Evolutionary conservation across 1,284 basidiomycete genomes (phyloP).

Genomic region (Trichosporon inkin): DNA sequence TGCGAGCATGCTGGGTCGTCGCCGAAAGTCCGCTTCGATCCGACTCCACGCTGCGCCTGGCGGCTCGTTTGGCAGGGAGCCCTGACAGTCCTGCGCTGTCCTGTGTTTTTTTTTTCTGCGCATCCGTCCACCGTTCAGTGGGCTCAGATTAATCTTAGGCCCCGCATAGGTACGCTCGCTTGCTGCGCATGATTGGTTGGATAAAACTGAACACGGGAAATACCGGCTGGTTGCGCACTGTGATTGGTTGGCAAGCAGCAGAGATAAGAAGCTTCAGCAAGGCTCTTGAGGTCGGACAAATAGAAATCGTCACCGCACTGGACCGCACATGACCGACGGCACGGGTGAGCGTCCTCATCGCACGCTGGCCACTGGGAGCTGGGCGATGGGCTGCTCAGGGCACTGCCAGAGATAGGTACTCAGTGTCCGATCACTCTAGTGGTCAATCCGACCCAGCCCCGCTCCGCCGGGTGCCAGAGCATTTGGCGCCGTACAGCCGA

Average conservation of each 20-base stretch:
- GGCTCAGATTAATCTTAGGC: slow-evolving; percentile 7
- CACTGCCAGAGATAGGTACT: not conserved
- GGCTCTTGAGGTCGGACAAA: slow-evolving; percentile 4
- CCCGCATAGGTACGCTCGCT: not conserved
- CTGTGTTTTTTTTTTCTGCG: not conserved
- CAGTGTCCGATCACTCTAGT: not conserved
- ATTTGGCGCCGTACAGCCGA: not conserved
- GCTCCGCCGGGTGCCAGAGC: not conserved
- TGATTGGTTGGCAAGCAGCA: not conserved
- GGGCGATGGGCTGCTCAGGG: not conserved
- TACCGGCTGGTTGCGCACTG: not conserved
- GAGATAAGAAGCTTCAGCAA: slow-evolving; percentile 10
- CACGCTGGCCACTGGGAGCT: not conserved
- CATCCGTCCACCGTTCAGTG: not conserved
- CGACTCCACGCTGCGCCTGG: not conserved
- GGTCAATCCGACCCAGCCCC: not conserved
- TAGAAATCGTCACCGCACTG: slow-evolving; percentile 7
- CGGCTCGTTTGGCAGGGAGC: too few species aligned
- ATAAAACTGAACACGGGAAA: slow-evolving; percentile 4
- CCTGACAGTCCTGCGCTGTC: not conserved
- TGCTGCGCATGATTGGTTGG: not conserved
- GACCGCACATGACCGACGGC: slow-evolving; percentile 6
- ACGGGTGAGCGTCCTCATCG: not conserved
- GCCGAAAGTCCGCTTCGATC: slow-evolving; percentile 6
- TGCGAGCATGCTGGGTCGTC: not conserved